Conservation (phyloP, 495 filamentous ascomycete genomes). For the Glonium stellatum region DNA sequence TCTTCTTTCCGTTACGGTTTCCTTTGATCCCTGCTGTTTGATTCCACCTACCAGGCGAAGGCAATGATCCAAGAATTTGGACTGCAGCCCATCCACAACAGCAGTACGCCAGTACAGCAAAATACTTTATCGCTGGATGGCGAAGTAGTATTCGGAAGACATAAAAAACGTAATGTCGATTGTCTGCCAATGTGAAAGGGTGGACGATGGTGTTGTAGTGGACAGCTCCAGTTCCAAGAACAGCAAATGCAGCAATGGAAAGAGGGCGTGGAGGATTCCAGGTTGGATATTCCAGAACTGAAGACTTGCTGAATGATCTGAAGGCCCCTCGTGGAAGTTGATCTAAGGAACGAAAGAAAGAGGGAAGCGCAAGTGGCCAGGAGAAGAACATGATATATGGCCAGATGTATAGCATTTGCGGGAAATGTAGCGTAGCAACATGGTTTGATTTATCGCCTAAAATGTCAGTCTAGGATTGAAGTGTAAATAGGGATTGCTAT, state of each 20-base stretch:
- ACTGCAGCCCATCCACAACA: slow-evolving; percentile 53
- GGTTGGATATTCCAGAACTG: slow-evolving; percentile 31
- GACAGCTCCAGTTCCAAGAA: slow-evolving; percentile 51
- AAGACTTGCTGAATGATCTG: slow-evolving; percentile 11
- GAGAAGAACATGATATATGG: slow-evolving; percentile 86
- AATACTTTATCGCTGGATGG: slow-evolving; percentile 58
- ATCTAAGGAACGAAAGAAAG: slow-evolving; percentile 30
- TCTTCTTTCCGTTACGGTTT: slow-evolving; percentile 8
- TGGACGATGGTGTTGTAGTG: slow-evolving; percentile 88
- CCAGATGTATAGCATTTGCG: slow-evolving; percentile 95
- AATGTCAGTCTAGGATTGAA: slow-evolving; percentile 19
- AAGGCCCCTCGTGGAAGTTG: slow-evolving; percentile 10
- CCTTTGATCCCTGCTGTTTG: neutral
- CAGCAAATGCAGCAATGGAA: slow-evolving; percentile 38
- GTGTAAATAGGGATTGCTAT: slow-evolving; percentile 12
- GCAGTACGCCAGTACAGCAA: slow-evolving; percentile 57
- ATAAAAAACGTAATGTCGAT: slow-evolving; percentile 96
- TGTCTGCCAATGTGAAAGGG: slow-evolving; percentile 93
- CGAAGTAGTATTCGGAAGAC: slow-evolving; percentile 73
- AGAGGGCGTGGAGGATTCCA: slow-evolving; percentile 34
- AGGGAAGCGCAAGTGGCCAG: slow-evolving; percentile 61
- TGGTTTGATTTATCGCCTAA: slow-evolving; percentile 90
- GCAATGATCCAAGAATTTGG: slow-evolving; percentile 45
- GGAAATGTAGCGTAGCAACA: slow-evolving; percentile 74
- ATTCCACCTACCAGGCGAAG: neutral